Percentiles rank a stretch among this genome's conserved stretches.
Conservation (phyloP, 1,284 basidiomycete species). For the Microbotryum violaceum region DNA sequence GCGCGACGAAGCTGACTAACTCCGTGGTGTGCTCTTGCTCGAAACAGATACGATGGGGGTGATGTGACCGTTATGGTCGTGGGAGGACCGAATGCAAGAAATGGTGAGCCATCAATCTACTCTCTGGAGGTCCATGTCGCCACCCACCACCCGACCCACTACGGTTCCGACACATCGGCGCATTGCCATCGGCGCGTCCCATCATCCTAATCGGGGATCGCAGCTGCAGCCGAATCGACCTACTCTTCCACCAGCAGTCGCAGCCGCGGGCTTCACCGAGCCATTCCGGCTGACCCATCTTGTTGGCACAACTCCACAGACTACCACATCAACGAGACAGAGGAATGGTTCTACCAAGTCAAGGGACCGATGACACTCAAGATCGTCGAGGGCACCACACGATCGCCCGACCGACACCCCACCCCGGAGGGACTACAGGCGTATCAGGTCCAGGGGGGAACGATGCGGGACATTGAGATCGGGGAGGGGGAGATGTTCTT, state of each 20-base stretch:
- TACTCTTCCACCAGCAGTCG: no score
- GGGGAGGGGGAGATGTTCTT: slow-evolving; percentile 95
- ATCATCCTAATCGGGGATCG: not conserved
- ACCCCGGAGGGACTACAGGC: slow-evolving; percentile 22
- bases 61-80: slow-evolving; percentile 88
- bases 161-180: no score
- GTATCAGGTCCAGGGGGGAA: slow-evolving; percentile 73
- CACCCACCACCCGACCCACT: no score
- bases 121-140: not conserved
- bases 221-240: not conserved
- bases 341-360: slow-evolving; percentile 97
- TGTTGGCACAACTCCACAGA: slow-evolving; percentile 44
- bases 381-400: slow-evolving; percentile 28
- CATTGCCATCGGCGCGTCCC: not conserved
- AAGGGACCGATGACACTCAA: slow-evolving; percentile 45
- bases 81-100: slow-evolving; percentile 83
- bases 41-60: slow-evolving; percentile 71
- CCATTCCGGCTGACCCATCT: not conserved
- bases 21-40: not conserved
- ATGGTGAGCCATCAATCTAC: slow-evolving; percentile 37
- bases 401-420: not conserved
- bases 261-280: no score
- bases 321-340: slow-evolving; percentile 88
- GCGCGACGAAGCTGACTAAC: slow-evolving; percentile 48
- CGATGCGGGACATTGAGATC: slow-evolving; percentile 78